Percentiles rank a stretch among this genome's conserved stretches.
Evolutionary conservation across 1,284 basidiomycete species (phyloP).

Genomic region (Leccinum ponderosum): DNA sequence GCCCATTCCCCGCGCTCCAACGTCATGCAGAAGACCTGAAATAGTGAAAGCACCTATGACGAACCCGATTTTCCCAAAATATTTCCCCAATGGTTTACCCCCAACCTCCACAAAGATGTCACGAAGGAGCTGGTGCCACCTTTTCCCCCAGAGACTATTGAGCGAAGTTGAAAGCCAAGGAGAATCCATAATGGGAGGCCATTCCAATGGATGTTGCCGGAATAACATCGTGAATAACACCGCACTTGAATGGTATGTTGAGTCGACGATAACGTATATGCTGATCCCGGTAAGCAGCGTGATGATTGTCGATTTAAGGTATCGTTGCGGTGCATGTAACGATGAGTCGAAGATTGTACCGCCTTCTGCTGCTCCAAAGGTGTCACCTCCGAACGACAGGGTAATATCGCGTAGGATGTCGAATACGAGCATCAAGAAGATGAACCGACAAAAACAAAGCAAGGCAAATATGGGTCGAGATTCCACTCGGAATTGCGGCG

Average conservation of each 20-base stretch:
- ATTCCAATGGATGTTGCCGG: constrained; percentile 32
- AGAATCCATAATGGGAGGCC: background rate
- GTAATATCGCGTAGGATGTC: constrained; percentile 4
- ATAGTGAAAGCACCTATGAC: constrained; percentile 56
- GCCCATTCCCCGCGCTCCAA: constrained; percentile 38
- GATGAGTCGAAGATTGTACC: constrained; percentile 52
- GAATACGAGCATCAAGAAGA: constrained; percentile 3
- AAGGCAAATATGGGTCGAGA: constrained; percentile 21
- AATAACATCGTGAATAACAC: constrained; percentile 43
- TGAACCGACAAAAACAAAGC: constrained; percentile 14
- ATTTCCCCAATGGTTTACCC: constrained; percentile 24
- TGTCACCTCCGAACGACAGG: constrained; percentile 17
- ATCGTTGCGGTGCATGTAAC: constrained; percentile 42
- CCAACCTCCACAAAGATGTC: constrained; percentile 39
- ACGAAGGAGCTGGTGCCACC: constrained; percentile 48
- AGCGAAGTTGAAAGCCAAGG: constrained; percentile 27
- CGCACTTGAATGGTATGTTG: constrained; percentile 44
- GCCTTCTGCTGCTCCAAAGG: constrained; percentile 27
- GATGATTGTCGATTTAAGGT: constrained; percentile 44
- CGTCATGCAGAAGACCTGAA: constrained; percentile 49
- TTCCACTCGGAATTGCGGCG: constrained; percentile 13
- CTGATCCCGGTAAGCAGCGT: constrained; percentile 42
- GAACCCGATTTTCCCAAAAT: constrained; percentile 47
- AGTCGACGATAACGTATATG: constrained; percentile 45
- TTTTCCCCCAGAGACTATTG: constrained; percentile 43